phyloP scores from a whole-genome alignment of 441 rosid genomes.

The Populus hybrid region DNA sequence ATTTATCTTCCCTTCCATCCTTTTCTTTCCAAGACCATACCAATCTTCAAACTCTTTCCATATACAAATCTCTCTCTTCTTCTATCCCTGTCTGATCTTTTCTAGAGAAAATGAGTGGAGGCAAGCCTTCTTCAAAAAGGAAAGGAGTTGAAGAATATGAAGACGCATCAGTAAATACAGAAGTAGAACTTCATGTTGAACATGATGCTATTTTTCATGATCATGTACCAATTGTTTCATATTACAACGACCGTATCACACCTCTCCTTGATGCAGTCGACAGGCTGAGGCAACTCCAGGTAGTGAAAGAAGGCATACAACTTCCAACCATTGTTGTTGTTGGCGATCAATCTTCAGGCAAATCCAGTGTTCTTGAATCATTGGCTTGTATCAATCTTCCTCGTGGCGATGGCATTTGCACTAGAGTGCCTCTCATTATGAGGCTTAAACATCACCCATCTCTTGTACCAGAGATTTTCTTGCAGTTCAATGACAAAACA shows the following conservation, averaged over 20 bases:
- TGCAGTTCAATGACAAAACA: not conserved
- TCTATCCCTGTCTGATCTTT: not conserved
- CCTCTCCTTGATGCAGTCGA: conserved; percentile 34
- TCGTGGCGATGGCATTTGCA: conserved; percentile 13
- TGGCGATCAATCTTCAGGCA: conserved; percentile 38
- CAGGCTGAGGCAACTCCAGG: conserved; percentile 24
- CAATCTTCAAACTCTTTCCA: not conserved
- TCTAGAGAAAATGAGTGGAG: not conserved
- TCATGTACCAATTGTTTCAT: conserved; percentile 13
- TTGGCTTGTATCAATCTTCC: conserved; percentile 31
- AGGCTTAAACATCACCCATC: conserved; percentile 8
- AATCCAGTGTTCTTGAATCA: conserved; percentile 40
- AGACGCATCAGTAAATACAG: not conserved
- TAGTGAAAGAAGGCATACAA: conserved; percentile 29
- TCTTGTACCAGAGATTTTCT: not conserved
- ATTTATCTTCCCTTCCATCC: not conserved
- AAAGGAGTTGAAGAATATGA: not conserved
- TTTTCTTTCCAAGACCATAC: not conserved
- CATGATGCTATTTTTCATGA: not conserved
- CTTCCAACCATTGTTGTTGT: conserved; percentile 40
- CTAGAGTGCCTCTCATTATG: conserved; percentile 32
- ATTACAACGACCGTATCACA: conserved; percentile 24
- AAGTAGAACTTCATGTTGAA: not conserved
- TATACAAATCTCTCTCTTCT: not conserved
- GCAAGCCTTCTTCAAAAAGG: not conserved